These are phyloP conservation scores for Marchantia paleacea DNA, from an alignment of 225 moss, liverwort and hornwort species.

Conservation along the genomic window DNA sequence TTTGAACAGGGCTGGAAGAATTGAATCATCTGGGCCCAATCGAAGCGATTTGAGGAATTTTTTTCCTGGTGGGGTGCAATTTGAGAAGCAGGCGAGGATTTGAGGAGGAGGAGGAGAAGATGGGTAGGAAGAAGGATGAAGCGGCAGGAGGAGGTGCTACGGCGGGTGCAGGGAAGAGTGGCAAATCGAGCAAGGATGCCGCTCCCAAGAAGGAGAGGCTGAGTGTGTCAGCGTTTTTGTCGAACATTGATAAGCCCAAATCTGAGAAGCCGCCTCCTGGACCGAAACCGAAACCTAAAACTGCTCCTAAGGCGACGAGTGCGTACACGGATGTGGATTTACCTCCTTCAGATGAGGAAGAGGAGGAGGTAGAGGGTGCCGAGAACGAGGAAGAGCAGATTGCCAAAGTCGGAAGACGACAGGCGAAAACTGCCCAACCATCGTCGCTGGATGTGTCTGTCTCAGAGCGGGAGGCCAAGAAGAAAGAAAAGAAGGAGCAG, in stretches of 20 bases:
- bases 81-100: not conserved
- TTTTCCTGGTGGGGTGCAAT: not conserved
- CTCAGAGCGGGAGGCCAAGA: constrained; percentile 65
- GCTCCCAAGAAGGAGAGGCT: constrained; percentile 63
- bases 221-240: constrained; percentile 69
- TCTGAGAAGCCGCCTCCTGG: constrained; percentile 37
- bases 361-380: constrained; percentile 45
- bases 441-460: constrained; percentile 52
- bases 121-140: constrained; percentile 91
- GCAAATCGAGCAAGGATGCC: constrained; percentile 41
- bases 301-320: constrained; percentile 37
- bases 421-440: constrained; percentile 26
- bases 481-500: constrained; percentile 91
- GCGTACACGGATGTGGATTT: constrained; percentile 59
- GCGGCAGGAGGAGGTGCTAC: constrained; percentile 23
- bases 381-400: constrained; percentile 41
- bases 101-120: constrained; percentile 25
- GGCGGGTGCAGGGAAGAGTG: constrained; percentile 39
- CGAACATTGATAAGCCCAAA: constrained; percentile 58
- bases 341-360: constrained; percentile 88
- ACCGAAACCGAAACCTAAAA: constrained; percentile 34
- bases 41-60: too few relatives aligned
- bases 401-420: constrained; percentile 39
- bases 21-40: too few relatives aligned
- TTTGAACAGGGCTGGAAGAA: too few relatives aligned